These are phyloP conservation scores for Acacia pycnantha DNA, from an alignment of 331 rosid species.

Conservation along the genomic window DNA sequence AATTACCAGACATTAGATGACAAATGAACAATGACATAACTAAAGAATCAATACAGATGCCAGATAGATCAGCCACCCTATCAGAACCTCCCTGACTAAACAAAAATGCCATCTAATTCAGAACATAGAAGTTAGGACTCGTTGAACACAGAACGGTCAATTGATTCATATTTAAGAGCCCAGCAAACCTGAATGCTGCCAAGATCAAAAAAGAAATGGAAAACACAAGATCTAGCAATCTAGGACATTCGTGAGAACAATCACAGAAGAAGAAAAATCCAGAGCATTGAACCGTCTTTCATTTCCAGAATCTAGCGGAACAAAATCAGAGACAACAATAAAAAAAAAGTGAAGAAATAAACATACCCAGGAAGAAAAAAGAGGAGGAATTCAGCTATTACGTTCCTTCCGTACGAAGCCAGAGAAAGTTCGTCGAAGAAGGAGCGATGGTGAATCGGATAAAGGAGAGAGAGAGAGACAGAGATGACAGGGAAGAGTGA, in stretches of 20 bases:
- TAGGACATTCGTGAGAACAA: background rate
- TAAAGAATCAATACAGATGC: background rate
- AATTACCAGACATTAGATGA: background rate
- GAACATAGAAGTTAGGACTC: background rate
- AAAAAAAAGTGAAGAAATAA: background rate
- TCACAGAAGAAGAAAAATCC: background rate
- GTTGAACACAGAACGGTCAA: background rate
- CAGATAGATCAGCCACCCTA: background rate
- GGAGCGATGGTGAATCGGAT: slow-evolving; percentile 10
- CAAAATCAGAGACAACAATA: background rate
- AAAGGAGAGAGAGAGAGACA: background rate
- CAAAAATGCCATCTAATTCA: background rate
- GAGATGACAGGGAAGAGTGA: background rate
- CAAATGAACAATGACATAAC: slow-evolving; percentile 6
- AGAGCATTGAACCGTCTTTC: slow-evolving; percentile 3
- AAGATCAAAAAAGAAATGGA: background rate
- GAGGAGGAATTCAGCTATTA: background rate
- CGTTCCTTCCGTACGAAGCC: background rate
- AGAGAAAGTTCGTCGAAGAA: background rate
- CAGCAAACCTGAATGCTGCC: background rate
- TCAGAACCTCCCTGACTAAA: background rate
- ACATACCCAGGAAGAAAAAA: slow-evolving; percentile 29
- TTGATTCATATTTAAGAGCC: background rate
- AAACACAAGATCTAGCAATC: slow-evolving; percentile 36
- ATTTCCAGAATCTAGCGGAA: background rate